Evolutionary conservation across 768 basidiomycete genomes (phyloP).

Genomic region (Calocybe indica): DNA sequence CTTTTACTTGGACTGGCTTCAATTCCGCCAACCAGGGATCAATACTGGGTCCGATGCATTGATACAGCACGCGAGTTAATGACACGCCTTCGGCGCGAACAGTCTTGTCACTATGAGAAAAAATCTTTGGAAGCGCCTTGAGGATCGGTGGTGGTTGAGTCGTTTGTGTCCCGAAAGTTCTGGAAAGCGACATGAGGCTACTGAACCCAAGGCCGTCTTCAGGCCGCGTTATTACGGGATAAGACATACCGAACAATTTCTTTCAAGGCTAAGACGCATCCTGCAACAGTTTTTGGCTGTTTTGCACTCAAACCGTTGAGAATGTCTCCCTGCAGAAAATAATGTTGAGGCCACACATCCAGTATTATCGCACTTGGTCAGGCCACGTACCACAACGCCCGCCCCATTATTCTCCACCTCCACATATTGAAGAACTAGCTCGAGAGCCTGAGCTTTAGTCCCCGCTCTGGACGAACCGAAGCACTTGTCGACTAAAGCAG

Average conservation of each 20-base stretch:
- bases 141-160: constrained; percentile 75
- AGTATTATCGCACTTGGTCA: constrained; percentile 2
- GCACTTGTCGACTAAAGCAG: constrained; percentile 95
- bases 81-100: constrained; percentile 88
- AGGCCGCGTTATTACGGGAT: not conserved
- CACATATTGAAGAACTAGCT: constrained; percentile 83
- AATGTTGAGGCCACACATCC: not conserved
- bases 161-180: constrained; percentile 75
- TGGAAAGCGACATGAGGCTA: constrained; percentile 21
- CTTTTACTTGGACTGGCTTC: constrained; percentile 96
- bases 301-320: constrained; percentile 85
- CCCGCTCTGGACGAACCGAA: constrained; percentile 87
- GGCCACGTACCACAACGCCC: constrained; percentile 76
- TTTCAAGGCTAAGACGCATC: constrained; percentile 68
- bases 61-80: constrained; percentile 74
- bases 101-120: constrained; percentile 90
- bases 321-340: constrained; percentile 55
- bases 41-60: constrained; percentile 79
- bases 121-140: constrained; percentile 87
- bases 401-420: constrained; percentile 89
- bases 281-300: constrained; percentile 90
- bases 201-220: not conserved
- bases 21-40: constrained; percentile 83
- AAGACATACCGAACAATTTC: constrained; percentile 74
- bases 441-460: constrained; percentile 83